Percentiles rank a stretch among this genome's conserved stretches.
phyloP scores from a whole-genome alignment of 148 eudicot species.

The Nyssa sinensis region DNA sequence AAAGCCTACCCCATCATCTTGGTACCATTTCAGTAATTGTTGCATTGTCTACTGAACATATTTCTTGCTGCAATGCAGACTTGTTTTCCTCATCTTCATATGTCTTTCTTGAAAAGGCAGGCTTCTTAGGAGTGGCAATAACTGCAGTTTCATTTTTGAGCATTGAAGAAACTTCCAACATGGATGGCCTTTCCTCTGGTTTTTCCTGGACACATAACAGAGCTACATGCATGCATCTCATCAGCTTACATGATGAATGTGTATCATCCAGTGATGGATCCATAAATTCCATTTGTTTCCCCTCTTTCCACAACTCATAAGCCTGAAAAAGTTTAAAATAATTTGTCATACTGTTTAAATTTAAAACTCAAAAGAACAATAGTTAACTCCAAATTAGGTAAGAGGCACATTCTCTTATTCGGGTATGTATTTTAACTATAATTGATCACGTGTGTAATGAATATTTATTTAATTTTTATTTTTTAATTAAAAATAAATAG shows the following conservation, averaged over 20 bases:
- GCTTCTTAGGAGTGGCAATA: constrained; percentile 25
- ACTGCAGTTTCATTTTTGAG: constrained; percentile 28
- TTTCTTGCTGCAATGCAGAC: not conserved
- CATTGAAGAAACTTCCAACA: constrained; percentile 41
- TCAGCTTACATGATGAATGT: constrained; percentile 8
- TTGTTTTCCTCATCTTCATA: not conserved
- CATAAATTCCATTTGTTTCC: constrained; percentile 20
- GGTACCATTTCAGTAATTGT: not conserved
- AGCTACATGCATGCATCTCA: constrained; percentile 33
- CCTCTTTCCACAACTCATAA: constrained; percentile 29
- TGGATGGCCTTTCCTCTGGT: constrained; percentile 39
- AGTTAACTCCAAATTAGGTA: too few relatives aligned
- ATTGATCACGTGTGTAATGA: too few relatives aligned
- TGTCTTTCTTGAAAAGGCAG: constrained; percentile 24
- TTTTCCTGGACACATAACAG: constrained; percentile 36
- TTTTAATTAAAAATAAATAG: too few relatives aligned
- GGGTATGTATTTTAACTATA: too few relatives aligned
- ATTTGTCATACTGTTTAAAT: too few relatives aligned
- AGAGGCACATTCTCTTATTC: too few relatives aligned
- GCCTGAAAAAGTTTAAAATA: constrained; percentile 27
- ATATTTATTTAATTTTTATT: too few relatives aligned
- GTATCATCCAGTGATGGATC: constrained; percentile 28
- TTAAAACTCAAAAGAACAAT: too few relatives aligned
- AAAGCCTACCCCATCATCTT: too few relatives aligned
- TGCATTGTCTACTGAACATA: not conserved